phyloP scores from a whole-genome alignment of 2,329 filamentous ascomycete species.

The Helotiales sp. region DNA sequence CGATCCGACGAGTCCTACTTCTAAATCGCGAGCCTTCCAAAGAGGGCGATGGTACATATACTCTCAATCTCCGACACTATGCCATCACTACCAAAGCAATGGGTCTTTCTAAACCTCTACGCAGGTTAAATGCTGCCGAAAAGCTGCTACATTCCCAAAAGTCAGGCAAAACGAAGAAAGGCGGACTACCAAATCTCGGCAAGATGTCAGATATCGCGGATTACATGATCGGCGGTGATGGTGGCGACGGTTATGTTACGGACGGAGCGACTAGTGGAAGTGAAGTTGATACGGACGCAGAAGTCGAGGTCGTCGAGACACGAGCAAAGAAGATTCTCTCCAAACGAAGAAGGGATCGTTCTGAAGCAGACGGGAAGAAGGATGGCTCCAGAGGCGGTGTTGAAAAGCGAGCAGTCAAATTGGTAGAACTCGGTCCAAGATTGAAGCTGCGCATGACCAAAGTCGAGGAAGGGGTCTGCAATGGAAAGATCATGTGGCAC shows the following conservation, averaged over 20 bases:
- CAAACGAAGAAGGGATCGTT: slow-evolving; percentile 48
- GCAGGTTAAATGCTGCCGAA: slow-evolving; percentile 84
- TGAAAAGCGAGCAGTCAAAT: slow-evolving; percentile 86
- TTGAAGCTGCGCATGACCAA: slow-evolving; percentile 90
- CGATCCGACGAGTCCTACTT: slow-evolving; percentile 90
- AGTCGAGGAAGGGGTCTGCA: slow-evolving; percentile 91
- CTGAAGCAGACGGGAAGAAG: slow-evolving; percentile 50
- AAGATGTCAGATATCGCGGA: slow-evolving; percentile 93
- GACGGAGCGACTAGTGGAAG: slow-evolving; percentile 79
- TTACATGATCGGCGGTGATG: slow-evolving; percentile 85
- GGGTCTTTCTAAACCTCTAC: slow-evolving; percentile 82
- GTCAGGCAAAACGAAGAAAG: slow-evolving; percentile 65
- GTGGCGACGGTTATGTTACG: slow-evolving; percentile 81
- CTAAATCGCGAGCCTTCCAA: slow-evolving; percentile 76
- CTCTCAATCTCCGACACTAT: slow-evolving; percentile 90
- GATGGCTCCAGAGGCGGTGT: slow-evolving; percentile 45
- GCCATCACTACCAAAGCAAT: slow-evolving; percentile 90
- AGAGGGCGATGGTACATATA: slow-evolving; percentile 68
- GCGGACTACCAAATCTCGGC: slow-evolving; percentile 83
- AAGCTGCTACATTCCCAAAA: slow-evolving; percentile 63
- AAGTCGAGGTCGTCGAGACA: slow-evolving; percentile 81
- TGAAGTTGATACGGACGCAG: slow-evolving; percentile 91
- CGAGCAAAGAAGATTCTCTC: slow-evolving; percentile 65
- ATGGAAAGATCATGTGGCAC: slow-evolving; percentile 96
- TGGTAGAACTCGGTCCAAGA: slow-evolving; percentile 89